Evolutionary conservation across 176 grass and related monocot species (phyloP), one percentile per base, ranked within the genome.

Genomic region (Canna indica): DNA sequence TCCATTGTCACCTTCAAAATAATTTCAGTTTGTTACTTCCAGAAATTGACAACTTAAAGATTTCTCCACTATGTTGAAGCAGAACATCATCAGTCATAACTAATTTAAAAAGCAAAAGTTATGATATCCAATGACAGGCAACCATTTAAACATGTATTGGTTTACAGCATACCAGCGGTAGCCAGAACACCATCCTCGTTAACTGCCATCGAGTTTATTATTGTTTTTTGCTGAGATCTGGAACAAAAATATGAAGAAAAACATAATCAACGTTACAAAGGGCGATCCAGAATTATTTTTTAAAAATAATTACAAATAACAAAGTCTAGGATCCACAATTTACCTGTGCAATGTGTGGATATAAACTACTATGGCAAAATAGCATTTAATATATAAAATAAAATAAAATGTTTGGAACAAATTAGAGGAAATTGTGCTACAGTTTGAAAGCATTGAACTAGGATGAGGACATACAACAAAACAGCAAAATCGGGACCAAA

Each of bases 201-300:
- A 72, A 99, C 89, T 73, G 94, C 89, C 94, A 99, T 99, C 17
- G 94, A 45, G 74, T 99, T 99, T 57, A 99, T 85, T 71, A 99
- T 93, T 38, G 94, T 99, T 87, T 93, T 99, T 72, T 99, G 94
- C 72, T 93, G 94, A 13, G 94, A 99, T 75, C 94, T 99, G 76
- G 66, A n/a, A n/a, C n/a, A n/a, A n/a, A n/a, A n/a, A 72, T 25
- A 12, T 59, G 26, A 76, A 48, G 5, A 53, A 69, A 2, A 32
- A 1, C 59, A 42, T 36, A 78, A 47, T 46, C 28, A 5, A 3
- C 6, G 3, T 38, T 38, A 15, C 1, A 64, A 16, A n/a, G 33
- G 34, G 36, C 13, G 26, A 16, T 18, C 31, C 7, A 38, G 15
- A 32, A 15, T 6, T 17, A 16, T 14, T 18, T 62, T 18, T 32